Base-by-base conservation (phyloP, 2,329 filamentous ascomycete species). In the Beauveria australis region DNA sequence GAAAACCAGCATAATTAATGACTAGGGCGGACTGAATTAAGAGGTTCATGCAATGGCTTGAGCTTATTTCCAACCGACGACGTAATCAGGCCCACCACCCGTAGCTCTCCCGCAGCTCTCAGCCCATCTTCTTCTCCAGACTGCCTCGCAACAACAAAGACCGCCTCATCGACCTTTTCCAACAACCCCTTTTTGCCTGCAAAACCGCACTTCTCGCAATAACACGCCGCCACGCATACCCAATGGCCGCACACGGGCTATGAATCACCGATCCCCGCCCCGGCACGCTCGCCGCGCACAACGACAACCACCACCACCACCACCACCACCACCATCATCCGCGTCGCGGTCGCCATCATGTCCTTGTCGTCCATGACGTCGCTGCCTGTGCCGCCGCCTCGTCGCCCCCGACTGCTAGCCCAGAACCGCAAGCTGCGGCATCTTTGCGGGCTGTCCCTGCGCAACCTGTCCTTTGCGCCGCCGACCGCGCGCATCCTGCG, bases 401-500 rank as follows among this genome's bases (percentile, higher is more conserved):
- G 73, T 51, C 75, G 78, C 46, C 81, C 82, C 46, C 77, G 81
- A 47, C 77, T 88, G 64, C 75, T 86, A 33, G 77, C 84, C 19
- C 82, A 94, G 81, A 97, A 96, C 73, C 89, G 92, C 72, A 92
- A 89, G 72, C 80, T 97, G 58, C 87, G 93, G 59, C 92, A 97
- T 77, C 82, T 97, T 5, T 87, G 90, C 68, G 91, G 91, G 66
- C 85, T 97, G 67, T 93, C 89, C 60, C 77, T 97, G 56, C 90
- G 93, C 61, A 97, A 97, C 73, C 79, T 97, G 48, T 86, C 85
- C 63, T 86, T 96, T 66, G 78, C 79, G 78, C 64, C 76, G 78
- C 64, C 76, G 79, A 62, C 76, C 78, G 64, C 76, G 76, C 53
- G 26, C 53, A 47, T 37, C 47, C 68, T 76, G 81, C 73, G 90